Evolutionary conservation across 306 rosid genomes (phyloP).

Genomic region (Albizia julibrissin): DNA sequence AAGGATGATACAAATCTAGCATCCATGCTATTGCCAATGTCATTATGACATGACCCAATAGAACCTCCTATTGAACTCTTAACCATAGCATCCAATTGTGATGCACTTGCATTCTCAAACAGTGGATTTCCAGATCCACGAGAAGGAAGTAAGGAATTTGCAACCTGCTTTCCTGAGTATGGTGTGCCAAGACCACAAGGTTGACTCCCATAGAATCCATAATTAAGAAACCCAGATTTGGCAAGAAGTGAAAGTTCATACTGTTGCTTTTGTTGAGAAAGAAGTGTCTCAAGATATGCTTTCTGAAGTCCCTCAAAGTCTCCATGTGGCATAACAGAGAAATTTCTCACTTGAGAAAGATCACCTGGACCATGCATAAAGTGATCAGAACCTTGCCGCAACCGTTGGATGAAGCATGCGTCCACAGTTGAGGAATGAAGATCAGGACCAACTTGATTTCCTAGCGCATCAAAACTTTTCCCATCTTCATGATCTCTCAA

Average conservation of each 20-base stretch:
- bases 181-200: conserved; percentile 65
- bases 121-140: conserved; percentile 60
- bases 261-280: conserved; percentile 79
- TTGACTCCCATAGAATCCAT: conserved; percentile 60
- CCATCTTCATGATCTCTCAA: conserved; percentile 46
- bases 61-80: conserved; percentile 72
- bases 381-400: conserved; percentile 69
- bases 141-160: conserved; percentile 58
- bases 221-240: conserved; percentile 59
- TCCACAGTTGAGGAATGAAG: conserved; percentile 53
- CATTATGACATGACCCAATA: conserved; percentile 60
- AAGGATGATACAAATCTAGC: conserved; percentile 65
- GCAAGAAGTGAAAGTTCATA: conserved; percentile 69
- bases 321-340: conserved; percentile 55
- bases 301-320: conserved; percentile 69
- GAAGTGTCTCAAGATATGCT: conserved; percentile 73
- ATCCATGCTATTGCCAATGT: conserved; percentile 60
- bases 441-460: conserved; percentile 50
- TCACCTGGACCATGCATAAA: conserved; percentile 53
- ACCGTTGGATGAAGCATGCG: conserved; percentile 51
- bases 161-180: conserved; percentile 60
- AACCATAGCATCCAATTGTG: conserved; percentile 58
- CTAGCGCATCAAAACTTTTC: conserved; percentile 46
- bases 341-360: conserved; percentile 58
- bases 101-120: conserved; percentile 64